These are phyloP conservation scores for Neofusicoccum laricinum DNA, from an alignment of 2,329 filamentous ascomycete species.

Conservation along the genomic window DNA sequence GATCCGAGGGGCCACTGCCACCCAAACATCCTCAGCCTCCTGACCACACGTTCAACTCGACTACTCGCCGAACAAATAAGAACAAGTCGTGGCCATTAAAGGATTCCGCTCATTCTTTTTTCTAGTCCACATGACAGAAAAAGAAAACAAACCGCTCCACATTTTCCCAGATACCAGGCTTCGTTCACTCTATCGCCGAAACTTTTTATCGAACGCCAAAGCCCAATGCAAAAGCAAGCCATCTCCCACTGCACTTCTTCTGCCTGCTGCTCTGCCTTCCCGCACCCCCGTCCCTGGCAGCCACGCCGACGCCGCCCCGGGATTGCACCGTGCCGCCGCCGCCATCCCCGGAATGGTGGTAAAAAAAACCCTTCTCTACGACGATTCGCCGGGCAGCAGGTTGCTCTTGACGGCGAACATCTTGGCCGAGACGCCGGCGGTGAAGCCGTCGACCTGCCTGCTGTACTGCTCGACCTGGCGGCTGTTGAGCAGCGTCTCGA, in stretches of 20 bases:
- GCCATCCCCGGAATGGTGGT: not conserved
- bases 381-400: slow-evolving; percentile 55
- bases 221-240: slow-evolving; percentile 11
- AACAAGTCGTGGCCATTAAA: not conserved
- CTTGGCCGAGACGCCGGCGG: slow-evolving; percentile 86
- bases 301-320: not conserved
- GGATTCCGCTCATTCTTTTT: not conserved
- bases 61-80: not conserved
- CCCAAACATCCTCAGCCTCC: not conserved
- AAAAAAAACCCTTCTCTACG: not conserved
- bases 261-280: not conserved
- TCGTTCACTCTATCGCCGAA: slow-evolving; percentile 1
- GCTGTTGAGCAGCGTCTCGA: slow-evolving; percentile 92
- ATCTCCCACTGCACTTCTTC: not conserved
- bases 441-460: slow-evolving; percentile 94
- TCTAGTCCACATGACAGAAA: not conserved
- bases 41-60: not conserved
- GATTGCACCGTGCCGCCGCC: not conserved
- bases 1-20: not conserved
- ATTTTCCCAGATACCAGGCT: not conserved
- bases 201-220: slow-evolving; percentile 9
- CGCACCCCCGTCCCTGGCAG: not conserved
- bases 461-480: slow-evolving; percentile 98
- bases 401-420: slow-evolving; percentile 92
- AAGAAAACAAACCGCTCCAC: not conserved